These are phyloP conservation scores for Solanum paucissectum DNA, from an alignment of 257 asterid species.

Conservation along the genomic window DNA sequence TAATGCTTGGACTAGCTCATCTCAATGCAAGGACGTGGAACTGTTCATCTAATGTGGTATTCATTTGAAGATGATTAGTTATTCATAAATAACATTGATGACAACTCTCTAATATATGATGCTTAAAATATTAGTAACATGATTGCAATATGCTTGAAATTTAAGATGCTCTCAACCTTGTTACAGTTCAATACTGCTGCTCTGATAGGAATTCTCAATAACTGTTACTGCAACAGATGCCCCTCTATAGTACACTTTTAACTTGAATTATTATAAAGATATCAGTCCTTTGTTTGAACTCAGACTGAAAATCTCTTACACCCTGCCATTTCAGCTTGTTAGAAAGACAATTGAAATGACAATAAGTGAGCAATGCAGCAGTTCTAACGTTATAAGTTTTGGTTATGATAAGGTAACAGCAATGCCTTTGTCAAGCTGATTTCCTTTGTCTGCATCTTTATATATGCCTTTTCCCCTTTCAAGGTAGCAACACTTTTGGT, in stretches of 20 bases:
- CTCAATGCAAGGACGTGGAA: background rate
- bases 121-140: background rate
- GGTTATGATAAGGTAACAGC: conserved; percentile 45
- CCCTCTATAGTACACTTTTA: background rate
- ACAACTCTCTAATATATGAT: background rate
- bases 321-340: conserved; percentile 38
- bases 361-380: conserved; percentile 20
- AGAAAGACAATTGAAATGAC: conserved; percentile 55
- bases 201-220: background rate
- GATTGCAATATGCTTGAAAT: background rate
- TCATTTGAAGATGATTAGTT: background rate
- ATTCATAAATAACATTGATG: background rate
- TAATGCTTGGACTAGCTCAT: background rate
- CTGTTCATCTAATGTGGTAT: background rate
- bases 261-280: background rate
- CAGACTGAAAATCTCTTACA: background rate
- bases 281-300: background rate
- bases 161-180: background rate
- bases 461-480: background rate
- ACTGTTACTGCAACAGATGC: background rate
- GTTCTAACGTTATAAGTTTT: conserved; percentile 49
- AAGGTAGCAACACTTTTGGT: background rate
- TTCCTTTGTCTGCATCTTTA: background rate
- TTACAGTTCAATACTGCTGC: background rate
- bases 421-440: background rate